Base-by-base conservation (phyloP, 2,329 filamentous ascomycete species). In the Ceratocystis smalleyi region DNA sequence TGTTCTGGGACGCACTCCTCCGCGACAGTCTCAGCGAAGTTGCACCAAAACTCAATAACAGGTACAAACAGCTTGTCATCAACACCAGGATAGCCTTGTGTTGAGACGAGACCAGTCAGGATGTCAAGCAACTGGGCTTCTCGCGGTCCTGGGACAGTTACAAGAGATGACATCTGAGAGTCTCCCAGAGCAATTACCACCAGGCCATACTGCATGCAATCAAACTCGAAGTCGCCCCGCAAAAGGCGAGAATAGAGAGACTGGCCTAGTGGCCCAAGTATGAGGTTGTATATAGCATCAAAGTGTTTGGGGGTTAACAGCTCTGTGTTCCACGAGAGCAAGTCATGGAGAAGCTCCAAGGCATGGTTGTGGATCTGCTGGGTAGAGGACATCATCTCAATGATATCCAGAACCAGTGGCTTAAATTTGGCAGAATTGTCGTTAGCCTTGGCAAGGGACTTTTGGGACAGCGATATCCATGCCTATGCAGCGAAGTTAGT, bases 41-140 rank as follows among this genome's bases (percentile, higher is more conserved):
- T 85, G 19, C 83, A 86, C 89, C 89, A 94, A 71, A 94, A 92
- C 69, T 94, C 88, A 15, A 92, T 78, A 0, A 85, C 83, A 1
- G 84, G 82, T 0, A 88, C 81, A 64, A 89, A 91, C 10, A 91
- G 83, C 68, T 83, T 84, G 69, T 94, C 87, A 64, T 92, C 88
- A 3, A 81, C 81, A 1, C 85, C 84, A 0, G 87, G 82, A 69
- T 83, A 81, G 1, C 88, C 88, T 12, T 83, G 77, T 12, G 84
- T 81, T 22, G 79, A 79, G 27, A 91, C 76, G 4, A 94, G 78
- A 3, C 83, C 82, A 66, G 81, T 83, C n/a, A 89, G 76, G 43
- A 78, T 80, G 2, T 75, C 74, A 15, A 89, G 73, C 61, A 87
- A 77, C 35, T 76, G 75, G 64, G 79, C 77, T 10, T 77, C 79